Evolutionary conservation across 495 filamentous ascomycete species (phyloP), one percentile per base, ranked within the genome.

Genomic region (Aspergillus heteromorphus): DNA sequence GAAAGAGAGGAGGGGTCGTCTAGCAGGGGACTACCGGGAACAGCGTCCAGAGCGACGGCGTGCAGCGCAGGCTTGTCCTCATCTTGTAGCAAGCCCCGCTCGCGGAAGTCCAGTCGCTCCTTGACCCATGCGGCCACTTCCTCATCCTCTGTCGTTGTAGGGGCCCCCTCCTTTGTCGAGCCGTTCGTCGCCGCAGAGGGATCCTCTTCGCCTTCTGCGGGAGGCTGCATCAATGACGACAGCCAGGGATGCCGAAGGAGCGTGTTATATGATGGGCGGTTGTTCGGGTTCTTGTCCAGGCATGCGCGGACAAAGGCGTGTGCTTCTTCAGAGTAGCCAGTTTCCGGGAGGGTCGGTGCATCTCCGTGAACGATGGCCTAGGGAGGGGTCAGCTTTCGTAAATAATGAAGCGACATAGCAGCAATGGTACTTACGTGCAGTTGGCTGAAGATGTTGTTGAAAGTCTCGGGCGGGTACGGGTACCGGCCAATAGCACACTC

Each of bases 331-430:
- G 91, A 92, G 70, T 86, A 98, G 20, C 81, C 83, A 29, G 87
- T 80, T 25, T 71, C 71, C 0, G 93, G 93, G 17, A 97, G 79
- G 60, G 87, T 85, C 0, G 95, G 93, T 18, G 95, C 88, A 16
- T 95, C 90, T 43, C 93, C 93, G 64, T 97, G 89, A 19, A 99
- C 93, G 60, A 99, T 99, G 17, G 93, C 93, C 95, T 99, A 60
- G 4, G 45, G 34, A 20, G 25, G 41, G 59, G 41, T 38, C 34
- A 17, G 17, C 49, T 20, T n/a, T n/a, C n/a, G n/a, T 14, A 6
- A 2, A 17, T 14, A 5, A 6, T n/a, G n/a, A 57, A 19, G 27
- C 47, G 40, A 27, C 20, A 16, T 9, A 29, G 13, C 16, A 41
- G 30, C 30, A 19, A 30, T 20, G 30, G 55, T 11, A 86, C 93